Base-by-base conservation (phyloP, 1,139 yeast genomes). In the Blastobotrys persicus region DNA sequence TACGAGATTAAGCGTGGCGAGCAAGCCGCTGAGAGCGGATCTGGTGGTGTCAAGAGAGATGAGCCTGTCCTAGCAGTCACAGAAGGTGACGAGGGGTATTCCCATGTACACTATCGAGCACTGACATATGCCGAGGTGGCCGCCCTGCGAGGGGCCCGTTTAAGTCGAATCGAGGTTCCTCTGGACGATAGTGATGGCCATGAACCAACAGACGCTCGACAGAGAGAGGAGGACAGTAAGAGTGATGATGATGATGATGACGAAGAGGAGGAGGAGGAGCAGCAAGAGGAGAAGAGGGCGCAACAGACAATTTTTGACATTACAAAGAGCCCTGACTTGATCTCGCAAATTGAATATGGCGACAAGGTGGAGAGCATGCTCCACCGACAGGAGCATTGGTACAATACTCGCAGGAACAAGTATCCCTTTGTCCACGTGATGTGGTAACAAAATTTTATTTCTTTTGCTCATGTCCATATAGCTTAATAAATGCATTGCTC, bases 91-190 rank as follows among this genome's bases (percentile, higher is more conserved):
- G 73, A 68, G 20, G 79, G 70, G 40, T 77, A 74, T 55, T 68
- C 78, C 33, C 73, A 71, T 49, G 72, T 77, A 47, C 70, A 70
- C 45, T 60, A 75, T 47, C 71, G 79, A 44, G 69, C 71, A 46
- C 63, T 76, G 53, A 74, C 80, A 5, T 77, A 76, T 55, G 80
- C 80, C 2, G 81, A 77, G 65, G 79, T 71, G 19, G 78, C 77
- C n/a, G 64, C 72, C 7, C 60, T 72, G 28, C 17, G 41, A n/a
- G 41, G 41, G 13, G 41, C 41, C 26, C 17, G 19, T 26, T 19
- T 37, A 23, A 37, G 26, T 7, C 41, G 41, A 11, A 37, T 37
- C 18, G 41, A 37, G 28, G 41, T 37, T n/a, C 41, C 41, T 6
- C 17, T 37, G 7, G 41, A 37, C 13, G 41, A 37, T 18, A 12